Base-by-base conservation (phyloP, 108 stramenopile genomes). In the Pseudonitzschia delicatissima region DNA sequence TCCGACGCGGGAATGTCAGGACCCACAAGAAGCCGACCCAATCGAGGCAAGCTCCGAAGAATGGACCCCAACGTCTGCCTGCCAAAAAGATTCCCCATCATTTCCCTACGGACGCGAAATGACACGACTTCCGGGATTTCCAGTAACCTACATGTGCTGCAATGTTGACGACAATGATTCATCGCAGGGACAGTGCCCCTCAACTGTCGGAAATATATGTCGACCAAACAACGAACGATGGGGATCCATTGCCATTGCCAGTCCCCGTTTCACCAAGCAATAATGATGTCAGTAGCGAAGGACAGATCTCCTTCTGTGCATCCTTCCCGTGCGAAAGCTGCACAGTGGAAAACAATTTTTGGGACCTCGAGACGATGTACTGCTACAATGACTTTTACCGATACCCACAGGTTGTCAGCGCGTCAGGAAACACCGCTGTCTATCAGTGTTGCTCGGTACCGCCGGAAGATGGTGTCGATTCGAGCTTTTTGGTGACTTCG, bases 311-410 rank as follows among this genome's bases (percentile, higher is more conserved):
- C n/a, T n/a, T n/a, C n/a, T n/a, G n/a, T n/a, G n/a, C n/a, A n/a
- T n/a, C n/a, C n/a, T n/a, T n/a, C n/a, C n/a, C n/a, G n/a, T 55
- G 53, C n/a, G 31, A 12, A 8, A 33, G 6, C 4, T 55, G 53
- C 27, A 33, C 32, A 3, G 53, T 55, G 12, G 27, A 23, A 23
- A 55, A 55, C 32, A 55, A 6, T 27, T 55, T 55, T 55, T 27
- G 53, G n/a, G 15, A 55, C 53, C 15, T 55, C 18, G 9, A 55
- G 32, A 29, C 31, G 6, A 55, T 55, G 53, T 31, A 55, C 32
- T 55, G 53, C 32, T 55, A 32, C 53, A 32, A 33, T 29, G 53
- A 55, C 6, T 0, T 55, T 6, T 55, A 55, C 15, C 53, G 1
- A 27, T 55, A n/a, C 27, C 53, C 53, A 2, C 26, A 33, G 32